Conservation (phyloP, 2,329 filamentous ascomycete genomes). For the Orbilia blumenaviensis region DNA sequence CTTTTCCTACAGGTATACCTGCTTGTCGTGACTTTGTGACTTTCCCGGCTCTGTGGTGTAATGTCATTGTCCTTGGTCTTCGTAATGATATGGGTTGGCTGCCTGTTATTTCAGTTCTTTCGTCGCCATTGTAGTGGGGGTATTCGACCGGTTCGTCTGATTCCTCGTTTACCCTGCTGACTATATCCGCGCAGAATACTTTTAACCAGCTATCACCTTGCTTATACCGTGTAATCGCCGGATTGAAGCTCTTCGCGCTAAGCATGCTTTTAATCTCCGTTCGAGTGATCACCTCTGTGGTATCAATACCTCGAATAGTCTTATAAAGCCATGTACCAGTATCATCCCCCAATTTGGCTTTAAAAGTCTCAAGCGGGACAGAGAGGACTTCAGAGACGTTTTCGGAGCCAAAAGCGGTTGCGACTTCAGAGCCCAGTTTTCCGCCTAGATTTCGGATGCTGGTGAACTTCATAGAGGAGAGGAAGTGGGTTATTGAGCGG, state of each 20-base stretch:
- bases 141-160: constrained; percentile 77
- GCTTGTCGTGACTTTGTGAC: constrained; percentile 78
- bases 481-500: constrained; percentile 79
- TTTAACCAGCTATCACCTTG: constrained; percentile 85
- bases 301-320: constrained; percentile 84
- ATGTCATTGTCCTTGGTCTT: constrained; percentile 82
- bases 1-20: constrained; percentile 78
- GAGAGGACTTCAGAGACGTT: constrained; percentile 77
- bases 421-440: constrained; percentile 88
- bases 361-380: constrained; percentile 77
- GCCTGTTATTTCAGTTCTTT: neutral
- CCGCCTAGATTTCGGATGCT: constrained; percentile 96
- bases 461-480: constrained; percentile 87
- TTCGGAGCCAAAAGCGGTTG: constrained; percentile 82
- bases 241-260: constrained; percentile 92
- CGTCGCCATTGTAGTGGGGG: constrained; percentile 63
- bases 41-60: constrained; percentile 79
- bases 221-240: constrained; percentile 78
- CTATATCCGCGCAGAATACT: constrained; percentile 93
- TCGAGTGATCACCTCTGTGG: constrained; percentile 85
- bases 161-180: constrained; percentile 86
- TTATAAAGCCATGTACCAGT: constrained; percentile 86
- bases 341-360: constrained; percentile 80
- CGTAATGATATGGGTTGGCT: constrained; percentile 61
- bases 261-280: constrained; percentile 98